Conservation (phyloP, 768 basidiomycete species). For the Peribolospora baueri region DNA sequence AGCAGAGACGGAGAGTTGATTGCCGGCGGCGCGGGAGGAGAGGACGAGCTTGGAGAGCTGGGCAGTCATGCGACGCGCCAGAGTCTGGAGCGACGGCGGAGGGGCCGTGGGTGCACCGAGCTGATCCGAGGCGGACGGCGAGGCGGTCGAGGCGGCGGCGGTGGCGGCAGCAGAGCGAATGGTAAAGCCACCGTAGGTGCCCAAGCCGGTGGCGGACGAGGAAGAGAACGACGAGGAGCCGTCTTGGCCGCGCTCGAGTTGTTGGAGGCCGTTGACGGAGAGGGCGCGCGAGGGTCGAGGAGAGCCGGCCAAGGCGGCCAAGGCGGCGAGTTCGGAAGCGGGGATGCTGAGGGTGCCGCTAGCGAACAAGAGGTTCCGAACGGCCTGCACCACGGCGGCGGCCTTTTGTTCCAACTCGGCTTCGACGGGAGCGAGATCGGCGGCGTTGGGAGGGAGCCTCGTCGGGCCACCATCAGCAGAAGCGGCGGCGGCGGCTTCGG, state of each 20-base stretch:
- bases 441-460: too few species aligned
- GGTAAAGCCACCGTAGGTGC: conserved; percentile 16
- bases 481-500: not conserved
- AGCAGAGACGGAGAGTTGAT: too few species aligned
- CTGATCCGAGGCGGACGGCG: too few species aligned
- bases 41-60: conserved; percentile 73
- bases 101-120: not conserved
- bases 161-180: too few species aligned
- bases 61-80: conserved; percentile 36
- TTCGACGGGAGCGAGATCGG: too few species aligned
- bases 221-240: conserved; percentile 12
- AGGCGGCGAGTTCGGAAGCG: too few species aligned
- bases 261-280: too few species aligned
- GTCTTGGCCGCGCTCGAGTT: too few species aligned
- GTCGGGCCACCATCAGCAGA: not conserved
- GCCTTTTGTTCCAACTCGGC: conserved; percentile 5
- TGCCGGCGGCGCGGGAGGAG: conserved; percentile 51
- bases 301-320: too few species aligned
- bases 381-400: conserved; percentile 10
- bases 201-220: conserved; percentile 6
- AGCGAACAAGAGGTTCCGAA: conserved; percentile 17
- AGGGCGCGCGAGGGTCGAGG: too few species aligned
- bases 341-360: conserved; percentile 3
- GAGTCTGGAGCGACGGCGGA: conserved; percentile 14
- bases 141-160: too few species aligned